Evolutionary conservation across 345 rosid species (phyloP).

Genomic region (Camelina neglecta): DNA sequence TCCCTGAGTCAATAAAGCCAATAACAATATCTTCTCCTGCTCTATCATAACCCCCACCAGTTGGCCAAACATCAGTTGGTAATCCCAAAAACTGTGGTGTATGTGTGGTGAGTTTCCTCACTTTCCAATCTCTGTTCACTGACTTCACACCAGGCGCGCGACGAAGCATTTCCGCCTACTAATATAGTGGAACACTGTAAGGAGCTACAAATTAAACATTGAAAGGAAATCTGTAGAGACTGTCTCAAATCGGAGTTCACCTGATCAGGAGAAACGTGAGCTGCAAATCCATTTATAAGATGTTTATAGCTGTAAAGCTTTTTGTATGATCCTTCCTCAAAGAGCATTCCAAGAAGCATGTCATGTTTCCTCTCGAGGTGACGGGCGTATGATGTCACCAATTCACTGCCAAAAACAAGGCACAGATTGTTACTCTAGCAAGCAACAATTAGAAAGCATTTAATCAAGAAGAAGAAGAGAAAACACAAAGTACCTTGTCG

Average conservation of each 20-base stretch:
- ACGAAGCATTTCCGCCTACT: slow-evolving; percentile 90
- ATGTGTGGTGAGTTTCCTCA: slow-evolving; percentile 90
- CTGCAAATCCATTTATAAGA: slow-evolving; percentile 94
- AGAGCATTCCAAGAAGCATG: slow-evolving; percentile 82
- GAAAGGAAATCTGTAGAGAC: slow-evolving; percentile 5
- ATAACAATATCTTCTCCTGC: slow-evolving; percentile 97
- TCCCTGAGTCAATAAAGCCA: slow-evolving; percentile 96
- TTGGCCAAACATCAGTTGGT: slow-evolving; percentile 99
- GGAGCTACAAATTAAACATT: slow-evolving; percentile 32
- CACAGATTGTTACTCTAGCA: slow-evolving; percentile 8
- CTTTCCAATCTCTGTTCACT: slow-evolving; percentile 97
- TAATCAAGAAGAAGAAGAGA: background rate
- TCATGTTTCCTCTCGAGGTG: slow-evolving; percentile 96
- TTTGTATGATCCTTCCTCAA: slow-evolving; percentile 74
- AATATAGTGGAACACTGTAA: slow-evolving; percentile 60
- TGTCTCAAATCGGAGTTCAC: slow-evolving; percentile 53
- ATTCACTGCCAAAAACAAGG: slow-evolving; percentile 57
- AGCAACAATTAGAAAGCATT: background rate
- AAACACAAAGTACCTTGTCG: slow-evolving; percentile 57
- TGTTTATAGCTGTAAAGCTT: slow-evolving; percentile 96
- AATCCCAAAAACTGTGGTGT: slow-evolving; percentile 97
- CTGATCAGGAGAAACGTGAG: slow-evolving; percentile 84
- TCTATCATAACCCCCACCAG: slow-evolving; percentile 93
- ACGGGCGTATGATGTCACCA: slow-evolving; percentile 75
- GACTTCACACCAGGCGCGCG: slow-evolving; percentile 80